A percentile compares a stretch with the other conserved stretches of the same genome.
These are phyloP conservation scores for Emmonsiellopsis sp. DNA, from an alignment of 2,329 filamentous ascomycete species.

Conservation along the genomic window DNA sequence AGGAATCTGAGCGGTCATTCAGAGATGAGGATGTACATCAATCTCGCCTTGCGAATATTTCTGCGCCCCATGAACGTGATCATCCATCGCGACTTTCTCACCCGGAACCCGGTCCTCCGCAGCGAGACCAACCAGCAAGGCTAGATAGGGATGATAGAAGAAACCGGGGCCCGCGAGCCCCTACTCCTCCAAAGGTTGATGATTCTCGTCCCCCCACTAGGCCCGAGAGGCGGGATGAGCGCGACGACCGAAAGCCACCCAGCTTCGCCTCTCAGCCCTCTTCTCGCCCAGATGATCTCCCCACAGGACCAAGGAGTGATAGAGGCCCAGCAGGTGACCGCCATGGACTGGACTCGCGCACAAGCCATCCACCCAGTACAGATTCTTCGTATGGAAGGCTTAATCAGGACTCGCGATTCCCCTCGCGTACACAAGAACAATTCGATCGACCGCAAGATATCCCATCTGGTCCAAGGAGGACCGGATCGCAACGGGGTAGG, in stretches of 20 bases:
- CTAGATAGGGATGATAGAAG: conserved; percentile 12
- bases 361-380: conserved; percentile 29
- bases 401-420: conserved; percentile 29
- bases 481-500: conserved; percentile 20
- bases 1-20: conserved; percentile 7
- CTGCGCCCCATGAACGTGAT: conserved; percentile 4
- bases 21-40: conserved; percentile 20
- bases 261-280: conserved; percentile 17
- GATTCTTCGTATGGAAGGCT: conserved; percentile 41
- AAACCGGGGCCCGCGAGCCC: conserved; percentile 14
- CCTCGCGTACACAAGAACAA: conserved; percentile 37
- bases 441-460: conserved; percentile 31
- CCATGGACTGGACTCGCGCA: conserved; percentile 22
- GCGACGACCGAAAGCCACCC: conserved; percentile 27
- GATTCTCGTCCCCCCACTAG: conserved; percentile 11
- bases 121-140: conserved; percentile 7
- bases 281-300: conserved; percentile 37
- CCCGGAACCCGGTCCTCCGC: conserved; percentile 3
- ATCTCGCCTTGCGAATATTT: conserved; percentile 16
- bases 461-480: conserved; percentile 46
- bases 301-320: conserved; percentile 43
- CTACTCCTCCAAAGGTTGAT: conserved; percentile 10
- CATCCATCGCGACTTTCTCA: conserved; percentile 7
- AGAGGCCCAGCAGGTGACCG: conserved; percentile 15
- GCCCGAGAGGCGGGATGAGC: conserved; percentile 23